Base-by-base conservation (phyloP, 768 basidiomycete species). In the Phlebiopsis flavidoalba region DNA sequence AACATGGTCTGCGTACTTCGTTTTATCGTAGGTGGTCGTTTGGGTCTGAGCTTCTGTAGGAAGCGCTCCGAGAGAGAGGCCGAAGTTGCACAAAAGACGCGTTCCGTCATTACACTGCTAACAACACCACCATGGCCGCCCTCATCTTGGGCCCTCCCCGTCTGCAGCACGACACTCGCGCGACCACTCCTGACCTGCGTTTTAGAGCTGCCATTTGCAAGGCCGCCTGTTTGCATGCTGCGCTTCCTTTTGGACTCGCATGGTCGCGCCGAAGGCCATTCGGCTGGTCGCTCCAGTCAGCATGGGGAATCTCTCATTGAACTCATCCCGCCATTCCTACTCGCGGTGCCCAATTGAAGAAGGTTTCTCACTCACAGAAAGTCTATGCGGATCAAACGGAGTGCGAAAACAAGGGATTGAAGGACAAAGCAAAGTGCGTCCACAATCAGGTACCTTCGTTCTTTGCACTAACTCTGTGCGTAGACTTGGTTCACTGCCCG, bases 271-370 rank as follows among this genome's bases (percentile, higher is more conserved):
- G 47, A 64, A 64, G 24, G 66, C 75, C 14, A n/a, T 73, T 75
- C 52, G 69, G 64, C 36, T 71, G 77, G 65, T 69, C 72, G 22
- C 63, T 79, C 53, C 81, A 79, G 11, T 63, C 75, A 5, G n/a
- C 62, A 43, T 67, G 83, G 40, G n/a, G 76, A 77, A 40, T 77
- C 80, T 2, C 73, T 88, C 21, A 74, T 79, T 45, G 91, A 95
- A 63, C 83, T 97, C 48, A 81, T 98, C 63, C 95, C 95, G 12
- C 82, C 94, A 0, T 86, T 95, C 72, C 77, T 98, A 19, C 83
- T 94, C 47, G 94, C 95, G 24, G 96, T 96, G 1, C 96, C 96
- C 24, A 98, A 98, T n/a, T n/a, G 76, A 89, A 88, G 72, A 95
- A 95, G 75, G 82, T 86, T 11, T 94, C 95, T 0, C 95, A 98